Base-by-base conservation (phyloP, 1,284 basidiomycete genomes). In the Leccinum proximum region DNA sequence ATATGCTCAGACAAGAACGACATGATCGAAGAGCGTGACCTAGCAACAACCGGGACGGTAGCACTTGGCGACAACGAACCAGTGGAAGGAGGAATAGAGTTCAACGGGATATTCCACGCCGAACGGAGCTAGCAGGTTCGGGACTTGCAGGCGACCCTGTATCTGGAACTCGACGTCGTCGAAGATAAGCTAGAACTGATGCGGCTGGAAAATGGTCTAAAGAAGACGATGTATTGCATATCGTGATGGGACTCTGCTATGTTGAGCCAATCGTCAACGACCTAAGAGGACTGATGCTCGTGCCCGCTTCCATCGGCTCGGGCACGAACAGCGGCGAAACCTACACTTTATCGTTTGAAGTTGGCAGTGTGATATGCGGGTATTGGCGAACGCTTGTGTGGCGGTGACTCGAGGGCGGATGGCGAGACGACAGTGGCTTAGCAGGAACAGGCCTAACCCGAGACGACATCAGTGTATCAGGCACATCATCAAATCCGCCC, bases 401-500 rank as follows among this genome's bases (percentile, higher is more conserved):
- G 40, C 40, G 40, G 40, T 42, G 30, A 56, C 56, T 61, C 40
- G 63, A 42, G 6, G 69, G 62, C 33, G 67, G 66, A 26, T 64
- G 60, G 57, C 42, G 58, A 53, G 64, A 54, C 2, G 64, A 66
- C 14, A 56, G 38, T 4, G 65, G 56, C 0, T 61, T 64, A 8
- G 68, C 62, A 30, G 58, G 42, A 45, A 4, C 59, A 22, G 71
- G 65, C 38, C 48, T 60, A 4, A 64, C 59, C 37, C 4, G 57
- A 13, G 66, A 65, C 40, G 14, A 42, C 40, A 42, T 42, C 40
- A 11, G 40, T 42, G 71, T 66, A n/a, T 64, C 64, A 37, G 70
- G 73, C 14, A 77, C 70, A 60, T 83, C 81, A 63, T 87, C 85
- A 63, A 85, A 83, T 66, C 88, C 84, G 26, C 77, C 82, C 65